These are phyloP conservation scores for Cercospora beticola DNA, from an alignment of 2,329 filamentous ascomycete species.

Conservation along the genomic window DNA sequence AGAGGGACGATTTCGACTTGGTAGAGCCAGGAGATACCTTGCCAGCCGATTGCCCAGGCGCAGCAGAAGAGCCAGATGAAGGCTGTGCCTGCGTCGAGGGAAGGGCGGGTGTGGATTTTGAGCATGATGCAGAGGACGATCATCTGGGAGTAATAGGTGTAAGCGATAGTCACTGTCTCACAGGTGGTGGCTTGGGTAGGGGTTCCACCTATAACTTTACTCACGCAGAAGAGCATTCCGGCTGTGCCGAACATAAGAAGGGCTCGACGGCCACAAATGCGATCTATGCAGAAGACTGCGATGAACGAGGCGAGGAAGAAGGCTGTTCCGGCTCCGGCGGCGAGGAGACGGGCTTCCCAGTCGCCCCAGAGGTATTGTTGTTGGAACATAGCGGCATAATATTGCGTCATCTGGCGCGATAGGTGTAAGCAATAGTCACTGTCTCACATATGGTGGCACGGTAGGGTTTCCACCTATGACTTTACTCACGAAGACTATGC, in stretches of 20 bases:
- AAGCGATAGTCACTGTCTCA: too few species aligned
- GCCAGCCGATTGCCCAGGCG: conserved; percentile 61
- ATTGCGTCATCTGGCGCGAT: too few species aligned
- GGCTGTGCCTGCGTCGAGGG: conserved; percentile 47
- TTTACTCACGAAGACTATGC: conserved; percentile 40
- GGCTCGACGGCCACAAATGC: conserved; percentile 36
- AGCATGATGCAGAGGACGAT: conserved; percentile 52
- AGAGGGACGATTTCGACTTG: conserved; percentile 62
- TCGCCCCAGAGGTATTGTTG: conserved; percentile 35
- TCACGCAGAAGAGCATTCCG: conserved; percentile 57
- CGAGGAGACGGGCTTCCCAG: conserved; percentile 37
- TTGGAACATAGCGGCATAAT: conserved; percentile 45
- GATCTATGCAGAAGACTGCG: conserved; percentile 46
- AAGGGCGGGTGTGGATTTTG: conserved; percentile 39
- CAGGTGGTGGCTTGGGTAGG: too few species aligned
- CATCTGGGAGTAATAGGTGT: too few species aligned
- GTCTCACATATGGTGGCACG: too few species aligned
- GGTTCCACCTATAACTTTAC: too few species aligned
- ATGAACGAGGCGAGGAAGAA: conserved; percentile 54
- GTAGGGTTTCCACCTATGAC: too few species aligned
- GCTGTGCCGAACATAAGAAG: conserved; percentile 37
- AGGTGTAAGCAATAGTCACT: too few species aligned
- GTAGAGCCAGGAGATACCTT: conserved; percentile 63
- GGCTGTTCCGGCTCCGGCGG: conserved; percentile 41
- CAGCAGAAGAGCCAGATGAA: conserved; percentile 64